Evolutionary conservation across 768 basidiomycete genomes (phyloP), one percentile per base, ranked within the genome.

Genomic region (Panaeolus cyanescens): DNA sequence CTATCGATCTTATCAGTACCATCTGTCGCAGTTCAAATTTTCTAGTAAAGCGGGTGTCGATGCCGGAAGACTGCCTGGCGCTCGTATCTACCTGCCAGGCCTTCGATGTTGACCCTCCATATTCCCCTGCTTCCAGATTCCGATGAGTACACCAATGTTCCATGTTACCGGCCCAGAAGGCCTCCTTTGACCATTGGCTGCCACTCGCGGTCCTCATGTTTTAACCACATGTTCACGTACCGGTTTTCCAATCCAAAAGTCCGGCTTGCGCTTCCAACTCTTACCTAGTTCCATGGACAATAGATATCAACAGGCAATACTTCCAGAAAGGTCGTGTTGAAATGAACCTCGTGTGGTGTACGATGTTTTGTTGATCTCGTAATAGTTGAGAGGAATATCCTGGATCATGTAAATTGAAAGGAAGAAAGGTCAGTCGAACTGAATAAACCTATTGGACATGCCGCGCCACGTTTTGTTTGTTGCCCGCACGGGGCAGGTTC

Each of bases 111-210:
- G 33, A 10, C 36, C 25, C 53, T 12, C 33, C 25, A 10, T 17
- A 54, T 15, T 60, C 32, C 4, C 30, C 34, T 53, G 19, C 32
- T 58, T 37, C 50, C 36, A 32, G 59, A 54, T 60, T 64, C 62
- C 60, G 45, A 64, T 58, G 56, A 36, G 17, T 32, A 55, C 54
- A 56, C 34, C 60, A 28, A 28, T 22, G 36, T 62, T 64, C 63
- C 62, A 66, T 67, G 63, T 62, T 63, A 63, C 28, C 30, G 45
- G 45, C 42, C 56, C 55, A 61, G 55, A 61, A 56, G 19, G 55
- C 55, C 22, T 50, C 45, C 25, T 50, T 50, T 50, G 45, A 50
- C 45, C 45, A 50, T n/a, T 50, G 22, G 45, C 45, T 50, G 45
- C 45, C 45, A 50, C 45, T 50, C 45, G 45, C 32, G 55, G 45